Evolutionary conservation across 2,329 filamentous ascomycete species (phyloP), one percentile per base, ranked within the genome.

Genomic region (Laburnicola sp.): DNA sequence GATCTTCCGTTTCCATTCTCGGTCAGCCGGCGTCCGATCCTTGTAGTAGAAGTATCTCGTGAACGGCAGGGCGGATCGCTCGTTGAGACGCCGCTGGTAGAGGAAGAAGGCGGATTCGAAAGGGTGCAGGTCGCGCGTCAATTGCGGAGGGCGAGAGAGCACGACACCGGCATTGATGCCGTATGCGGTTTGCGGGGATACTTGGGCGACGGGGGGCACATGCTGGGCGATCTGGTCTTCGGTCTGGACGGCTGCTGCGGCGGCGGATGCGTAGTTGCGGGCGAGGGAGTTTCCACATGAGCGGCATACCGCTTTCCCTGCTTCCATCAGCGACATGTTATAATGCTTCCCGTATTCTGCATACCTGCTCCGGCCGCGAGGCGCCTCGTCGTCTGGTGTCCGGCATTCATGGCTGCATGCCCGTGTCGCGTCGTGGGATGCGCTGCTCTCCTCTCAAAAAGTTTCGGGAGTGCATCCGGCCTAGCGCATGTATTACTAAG

Each of bases 31-130:
- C 8, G 92, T 96, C 69, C 90, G 89, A 62, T 86, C 86, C 79
- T 96, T 96, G 83, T 92, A 96, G 82, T 96, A 99, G 77, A 97
- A 94, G 71, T 89, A 89, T 60, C 89, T 85, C 50, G 88, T 88
- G 74, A 97, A 99, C 1, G 92, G 89, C 3, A 94, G 82, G 21
- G 87, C 86, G 45, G 96, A 82, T 37, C 94, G 89, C 80, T 99
- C 94, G 74, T 97, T 96, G 54, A 99, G 82, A 10, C 94, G 91
- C 65, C 93, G 93, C 78, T 99, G 94, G 78, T 99, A 99, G 72
- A 99, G 91, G 80, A 88, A 96, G 77, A 88, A 97, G 58, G 93
- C 82, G 69, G 91, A 88, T 75, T 99, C 94, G 75, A 99, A 97
- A 9, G 89, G 81, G 30, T 88, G 89, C 47, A 93, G 86, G 54